A percentile compares a stretch with the other conserved stretches of the same genome.
These are phyloP conservation scores for Cytospora paraplurivora DNA, from an alignment of 2,329 filamentous ascomycete genomes.

Conservation along the genomic window DNA sequence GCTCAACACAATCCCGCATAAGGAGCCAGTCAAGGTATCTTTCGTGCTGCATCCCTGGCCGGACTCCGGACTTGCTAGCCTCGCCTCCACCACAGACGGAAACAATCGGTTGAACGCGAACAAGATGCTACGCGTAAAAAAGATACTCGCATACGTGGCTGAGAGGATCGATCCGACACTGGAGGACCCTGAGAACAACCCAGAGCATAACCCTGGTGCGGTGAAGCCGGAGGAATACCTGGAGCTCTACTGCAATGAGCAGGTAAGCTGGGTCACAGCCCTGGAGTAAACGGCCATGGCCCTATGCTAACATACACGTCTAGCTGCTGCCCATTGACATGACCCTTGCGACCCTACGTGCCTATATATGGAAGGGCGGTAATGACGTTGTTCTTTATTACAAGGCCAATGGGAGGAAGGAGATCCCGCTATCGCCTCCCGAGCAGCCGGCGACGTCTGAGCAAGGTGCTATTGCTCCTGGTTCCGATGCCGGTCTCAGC, in stretches of 20 bases:
- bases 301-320: conserved; percentile 15
- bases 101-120: conserved; percentile 95
- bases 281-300: neutral
- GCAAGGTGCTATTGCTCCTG: neutral
- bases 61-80: conserved; percentile 67
- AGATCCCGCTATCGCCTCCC: conserved; percentile 46
- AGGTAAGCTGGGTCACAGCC: conserved; percentile 57
- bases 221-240: conserved; percentile 89
- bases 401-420: conserved; percentile 85
- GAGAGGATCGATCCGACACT: conserved; percentile 76
- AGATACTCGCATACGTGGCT: conserved; percentile 88
- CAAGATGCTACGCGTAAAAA: conserved; percentile 92
- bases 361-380: conserved; percentile 93
- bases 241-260: conserved; percentile 91
- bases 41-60: conserved; percentile 86
- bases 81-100: conserved; percentile 69
- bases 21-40: conserved; percentile 95
- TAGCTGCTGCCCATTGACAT: conserved; percentile 75
- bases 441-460: conserved; percentile 27
- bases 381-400: conserved; percentile 90
- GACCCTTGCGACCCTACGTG: conserved; percentile 89
- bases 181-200: conserved; percentile 46
- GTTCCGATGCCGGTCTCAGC: neutral
- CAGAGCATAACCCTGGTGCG: conserved; percentile 59
- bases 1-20: conserved; percentile 76